Base-by-base conservation (phyloP, 169 alveolate genomes). In the Plasmodium vinckei region DNA sequence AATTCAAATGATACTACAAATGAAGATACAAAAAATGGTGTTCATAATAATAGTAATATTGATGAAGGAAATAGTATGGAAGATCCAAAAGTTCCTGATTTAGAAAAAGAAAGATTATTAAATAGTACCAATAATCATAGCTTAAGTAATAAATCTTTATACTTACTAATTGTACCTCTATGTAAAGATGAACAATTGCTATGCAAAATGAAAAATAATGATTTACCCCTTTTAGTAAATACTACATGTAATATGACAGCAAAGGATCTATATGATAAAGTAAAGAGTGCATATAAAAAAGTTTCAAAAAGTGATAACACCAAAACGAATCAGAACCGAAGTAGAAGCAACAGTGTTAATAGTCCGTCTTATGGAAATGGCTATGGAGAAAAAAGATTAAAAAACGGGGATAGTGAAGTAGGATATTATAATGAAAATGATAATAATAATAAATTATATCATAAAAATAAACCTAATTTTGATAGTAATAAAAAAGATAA, bases 191-290 rank as follows among this genome's bases (percentile, higher is more conserved):
- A 75, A 56, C 88, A 75, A 6, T 67, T 75, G n/a, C 33, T 75
- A 2, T 75, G 33, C 9, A 75, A 75, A 27, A 75, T 75, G 88
- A 75, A 75, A 61, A 75, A 75, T 64, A 75, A 75, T 21, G 88
- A 75, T 17, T 49, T 75, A 9, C 88, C 88, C 2, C 67, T 75
- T 21, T 44, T 75, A 10, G 25, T 63, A 23, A 75, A 75, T 75
- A 25, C 64, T 42, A 69, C 88, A 23, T 75, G 47, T 42, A 75
- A 75, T 49, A 63, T 63, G 19, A 75, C 88, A 0, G 1, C 56
- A 5, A 44, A 9, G 19, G 88, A 75, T 2, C 46, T 75, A 5
- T 75, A 75, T 46, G 61, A 17, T 25, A 75, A 75, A 46, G 72
- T 75, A 21, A 56, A 64, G 13, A 9, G 13, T 64, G 71, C 88